A percentile compares a stretch with the other conserved stretches of the same genome.
phyloP scores from a whole-genome alignment of 352 stramenopile species.

The Aphanomyces cochlioides region DNA sequence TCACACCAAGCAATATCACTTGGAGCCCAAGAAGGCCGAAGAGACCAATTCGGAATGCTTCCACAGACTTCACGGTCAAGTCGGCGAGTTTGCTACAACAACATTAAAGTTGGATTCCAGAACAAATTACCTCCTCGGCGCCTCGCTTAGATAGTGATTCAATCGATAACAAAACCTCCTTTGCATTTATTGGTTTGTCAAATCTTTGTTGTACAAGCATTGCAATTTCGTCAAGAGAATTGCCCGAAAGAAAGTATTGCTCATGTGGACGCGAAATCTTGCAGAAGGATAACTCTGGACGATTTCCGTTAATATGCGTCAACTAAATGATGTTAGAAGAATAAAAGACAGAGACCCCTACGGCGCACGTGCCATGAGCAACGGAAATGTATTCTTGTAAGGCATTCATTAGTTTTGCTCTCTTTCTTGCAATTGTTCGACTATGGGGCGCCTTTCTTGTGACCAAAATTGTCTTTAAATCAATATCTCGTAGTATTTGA shows the following conservation, averaged over 20 bases:
- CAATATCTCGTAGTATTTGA: neutral
- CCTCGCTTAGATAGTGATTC: neutral
- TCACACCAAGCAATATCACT: neutral
- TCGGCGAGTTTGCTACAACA: neutral
- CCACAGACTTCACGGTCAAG: neutral
- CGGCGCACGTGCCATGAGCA: neutral
- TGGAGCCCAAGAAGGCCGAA: neutral
- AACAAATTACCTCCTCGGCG: neutral
- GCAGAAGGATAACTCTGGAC: neutral
- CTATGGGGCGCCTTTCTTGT: neutral
- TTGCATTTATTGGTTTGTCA: neutral
- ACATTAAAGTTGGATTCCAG: neutral
- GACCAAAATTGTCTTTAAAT: neutral
- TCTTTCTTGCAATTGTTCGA: neutral
- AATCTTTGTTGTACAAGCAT: neutral
- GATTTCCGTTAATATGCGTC: neutral
- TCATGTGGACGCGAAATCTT: neutral
- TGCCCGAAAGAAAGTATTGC: neutral
- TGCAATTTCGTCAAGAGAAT: neutral
- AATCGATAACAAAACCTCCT: neutral
- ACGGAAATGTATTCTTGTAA: neutral
- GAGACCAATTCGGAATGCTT: neutral
- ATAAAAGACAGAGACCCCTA: neutral
- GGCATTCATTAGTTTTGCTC: neutral
- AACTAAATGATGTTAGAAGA: neutral